A percentile compares a stretch with the other conserved stretches of the same genome.
Conservation (phyloP, 208 protist species). For the Trichomonas tenax region DNA sequence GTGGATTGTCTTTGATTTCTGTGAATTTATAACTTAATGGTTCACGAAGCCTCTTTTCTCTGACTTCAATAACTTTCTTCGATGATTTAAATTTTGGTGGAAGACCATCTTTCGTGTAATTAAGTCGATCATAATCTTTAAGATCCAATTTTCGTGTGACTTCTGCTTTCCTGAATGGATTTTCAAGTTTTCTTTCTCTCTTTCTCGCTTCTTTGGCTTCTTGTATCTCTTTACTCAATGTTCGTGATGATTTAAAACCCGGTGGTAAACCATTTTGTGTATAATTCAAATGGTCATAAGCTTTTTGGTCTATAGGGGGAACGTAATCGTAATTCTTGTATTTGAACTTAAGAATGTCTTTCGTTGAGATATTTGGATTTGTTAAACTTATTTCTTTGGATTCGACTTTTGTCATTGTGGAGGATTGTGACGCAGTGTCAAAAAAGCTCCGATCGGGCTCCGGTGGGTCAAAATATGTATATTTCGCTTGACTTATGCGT, state of each 20-base stretch:
- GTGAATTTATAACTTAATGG: background rate
- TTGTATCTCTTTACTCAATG: background rate
- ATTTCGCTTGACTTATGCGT: background rate
- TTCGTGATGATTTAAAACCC: background rate
- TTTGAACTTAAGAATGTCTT: background rate
- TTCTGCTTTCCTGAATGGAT: background rate
- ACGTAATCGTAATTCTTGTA: background rate
- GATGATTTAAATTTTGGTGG: background rate
- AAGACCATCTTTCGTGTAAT: background rate
- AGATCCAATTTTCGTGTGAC: background rate
- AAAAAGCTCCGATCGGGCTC: background rate
- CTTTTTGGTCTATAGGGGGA: background rate
- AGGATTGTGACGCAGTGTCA: background rate
- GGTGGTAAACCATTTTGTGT: background rate
- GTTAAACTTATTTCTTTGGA: background rate
- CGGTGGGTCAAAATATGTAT: background rate
- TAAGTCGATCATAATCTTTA: background rate
- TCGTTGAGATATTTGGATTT: background rate
- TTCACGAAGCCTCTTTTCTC: background rate
- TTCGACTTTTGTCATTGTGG: background rate
- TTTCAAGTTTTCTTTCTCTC: background rate
- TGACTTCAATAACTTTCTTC: background rate
- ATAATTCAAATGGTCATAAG: background rate
- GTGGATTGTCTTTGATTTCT: background rate
- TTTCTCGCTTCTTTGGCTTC: background rate